Base-by-base conservation (phyloP, 345 rosid genomes). In the Lepidium aucheri region DNA sequence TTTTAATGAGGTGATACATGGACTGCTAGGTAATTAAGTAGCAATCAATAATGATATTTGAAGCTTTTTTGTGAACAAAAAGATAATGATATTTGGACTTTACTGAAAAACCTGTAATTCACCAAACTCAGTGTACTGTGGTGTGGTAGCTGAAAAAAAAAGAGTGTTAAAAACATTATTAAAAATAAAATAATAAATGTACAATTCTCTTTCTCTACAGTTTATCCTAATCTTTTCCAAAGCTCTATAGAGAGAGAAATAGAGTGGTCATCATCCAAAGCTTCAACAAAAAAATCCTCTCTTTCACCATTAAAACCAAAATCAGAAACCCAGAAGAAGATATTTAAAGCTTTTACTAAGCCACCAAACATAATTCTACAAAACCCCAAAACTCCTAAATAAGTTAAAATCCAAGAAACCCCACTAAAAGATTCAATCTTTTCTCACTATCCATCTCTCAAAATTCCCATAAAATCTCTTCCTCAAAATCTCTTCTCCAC, bases 321-420 rank as follows among this genome's bases (percentile, higher is more conserved):
- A 56, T 53, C 61, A 70, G 57, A 70, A 70, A 62, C 63, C 22
- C 45, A 53, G 41, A 62, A 15, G 33, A 11, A n/a, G n/a, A n/a
- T n/a, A n/a, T n/a, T n/a, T n/a, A 49, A 52, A 57, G 65, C 72
- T 53, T 53, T 60, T 53, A 36, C 65, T 50, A 50, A 70, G 28
- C 73, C 75, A 74, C 71, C 70, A 73, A 77, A 70, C 81, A 33
- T 60, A 61, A 47, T 59, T 69, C 42, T 28, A 58, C 58, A 76
- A 40, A 50, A 24, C 44, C 13, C 63, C 41, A 62, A n/a, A 65
- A 68, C 46, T 42, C 70, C 1, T 1, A 22, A 11, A 38, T 6
- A 17, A 30, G 44, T 16, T 16, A 52, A 51, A 28, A 35, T 69
- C 30, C 50, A 65, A 6, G 17, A 49, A 28, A 59, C 63, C 63